phyloP scores from a whole-genome alignment of 2,329 filamentous ascomycete genomes.

The Lecanicillium sp. region DNA sequence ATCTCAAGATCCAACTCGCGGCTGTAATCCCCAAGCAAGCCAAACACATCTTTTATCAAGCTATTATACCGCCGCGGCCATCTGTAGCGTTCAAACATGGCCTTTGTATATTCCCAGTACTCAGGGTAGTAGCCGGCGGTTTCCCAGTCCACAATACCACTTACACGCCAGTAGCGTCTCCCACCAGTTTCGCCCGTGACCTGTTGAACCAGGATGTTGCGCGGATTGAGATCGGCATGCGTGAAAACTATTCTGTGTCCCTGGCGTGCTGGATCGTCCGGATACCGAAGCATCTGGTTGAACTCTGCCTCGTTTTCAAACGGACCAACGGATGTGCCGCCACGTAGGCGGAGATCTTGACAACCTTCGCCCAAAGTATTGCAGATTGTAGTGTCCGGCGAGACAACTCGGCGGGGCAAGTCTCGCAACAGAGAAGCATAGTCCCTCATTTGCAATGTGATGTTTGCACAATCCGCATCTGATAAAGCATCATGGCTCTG shows the following conservation, averaged over 20 bases:
- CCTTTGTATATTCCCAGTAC: slow-evolving; percentile 30
- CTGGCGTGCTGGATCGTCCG: slow-evolving; percentile 20
- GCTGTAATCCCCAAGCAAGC: slow-evolving; percentile 14
- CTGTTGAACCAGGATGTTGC: slow-evolving; percentile 24
- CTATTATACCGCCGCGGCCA: slow-evolving; percentile 12
- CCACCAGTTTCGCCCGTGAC: neutral
- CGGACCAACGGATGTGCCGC: slow-evolving; percentile 15
- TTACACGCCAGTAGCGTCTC: slow-evolving; percentile 15
- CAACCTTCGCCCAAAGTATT: slow-evolving; percentile 20
- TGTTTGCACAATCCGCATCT: slow-evolving; percentile 14
- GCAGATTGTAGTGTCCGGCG: slow-evolving; percentile 16
- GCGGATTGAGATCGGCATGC: slow-evolving; percentile 23
- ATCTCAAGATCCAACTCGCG: slow-evolving; percentile 16
- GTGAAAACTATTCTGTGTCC: slow-evolving; percentile 23
- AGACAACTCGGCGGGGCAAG: slow-evolving; percentile 14
- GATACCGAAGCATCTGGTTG: slow-evolving; percentile 18
- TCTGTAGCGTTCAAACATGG: slow-evolving; percentile 14
- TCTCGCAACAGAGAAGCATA: slow-evolving; percentile 18
- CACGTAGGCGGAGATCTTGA: slow-evolving; percentile 19
- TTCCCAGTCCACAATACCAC: slow-evolving; percentile 39
- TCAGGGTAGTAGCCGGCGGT: slow-evolving; percentile 36
- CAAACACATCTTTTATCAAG: slow-evolving; percentile 11
- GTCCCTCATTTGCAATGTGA: slow-evolving; percentile 16
- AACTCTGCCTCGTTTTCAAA: slow-evolving; percentile 23
- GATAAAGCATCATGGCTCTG: too few relatives aligned